phyloP scores from a whole-genome alignment of 1,139 yeast species.

The Blastobotrys malaysiensis region DNA sequence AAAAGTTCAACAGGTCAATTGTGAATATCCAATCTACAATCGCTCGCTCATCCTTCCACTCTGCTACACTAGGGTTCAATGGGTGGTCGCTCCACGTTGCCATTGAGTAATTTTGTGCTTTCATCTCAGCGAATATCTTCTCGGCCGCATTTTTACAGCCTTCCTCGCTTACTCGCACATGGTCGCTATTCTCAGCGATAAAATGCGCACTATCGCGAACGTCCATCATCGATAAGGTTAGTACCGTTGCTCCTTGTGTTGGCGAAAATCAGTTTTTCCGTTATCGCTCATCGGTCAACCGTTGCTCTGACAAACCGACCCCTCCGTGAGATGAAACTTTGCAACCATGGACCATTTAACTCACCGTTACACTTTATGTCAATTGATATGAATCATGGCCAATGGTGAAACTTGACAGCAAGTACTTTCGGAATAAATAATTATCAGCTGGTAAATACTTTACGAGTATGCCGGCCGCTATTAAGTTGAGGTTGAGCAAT shows the following conservation, averaged over 20 bases:
- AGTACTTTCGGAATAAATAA: too few species aligned
- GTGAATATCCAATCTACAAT: slow-evolving; percentile 39
- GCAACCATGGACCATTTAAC: too few species aligned
- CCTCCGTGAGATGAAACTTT: too few species aligned
- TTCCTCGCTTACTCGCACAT: slow-evolving; percentile 26
- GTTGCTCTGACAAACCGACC: too few species aligned
- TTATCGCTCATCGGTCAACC: background rate
- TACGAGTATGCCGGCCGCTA: too few species aligned
- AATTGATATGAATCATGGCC: too few species aligned
- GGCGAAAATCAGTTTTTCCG: background rate
- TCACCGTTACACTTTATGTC: too few species aligned
- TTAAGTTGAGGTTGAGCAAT: too few species aligned
- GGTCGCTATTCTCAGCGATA: slow-evolving; percentile 25
- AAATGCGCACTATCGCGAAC: slow-evolving; percentile 28
- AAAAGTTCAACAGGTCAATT: slow-evolving; percentile 39
- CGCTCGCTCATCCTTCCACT: slow-evolving; percentile 1
- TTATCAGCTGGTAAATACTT: too few species aligned
- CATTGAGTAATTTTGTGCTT: slow-evolving; percentile 28
- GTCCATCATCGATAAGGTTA: background rate
- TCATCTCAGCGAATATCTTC: slow-evolving; percentile 28
- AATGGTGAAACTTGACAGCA: too few species aligned
- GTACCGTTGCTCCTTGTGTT: background rate
- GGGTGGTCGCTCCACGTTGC: slow-evolving; percentile 35
- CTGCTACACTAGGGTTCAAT: slow-evolving; percentile 31
- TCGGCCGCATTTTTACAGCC: slow-evolving; percentile 31